phyloP scores from a whole-genome alignment of 345 rosid species.

The Dipteronia dyeriana region DNA sequence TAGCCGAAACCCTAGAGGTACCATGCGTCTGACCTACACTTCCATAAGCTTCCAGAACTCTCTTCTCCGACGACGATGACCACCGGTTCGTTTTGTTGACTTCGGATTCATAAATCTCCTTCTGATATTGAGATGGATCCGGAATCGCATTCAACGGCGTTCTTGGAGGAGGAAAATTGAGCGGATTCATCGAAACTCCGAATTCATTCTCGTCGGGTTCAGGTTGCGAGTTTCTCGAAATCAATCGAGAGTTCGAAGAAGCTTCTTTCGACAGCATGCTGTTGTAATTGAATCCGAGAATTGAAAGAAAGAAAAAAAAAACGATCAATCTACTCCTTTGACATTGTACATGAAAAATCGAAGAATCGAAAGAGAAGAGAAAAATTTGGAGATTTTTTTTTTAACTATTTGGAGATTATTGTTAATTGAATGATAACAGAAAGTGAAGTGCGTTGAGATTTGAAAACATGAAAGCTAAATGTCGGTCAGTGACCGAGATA shows the following conservation, averaged over 20 bases:
- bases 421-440: neutral
- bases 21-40: conserved; percentile 25
- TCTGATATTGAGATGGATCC: conserved; percentile 64
- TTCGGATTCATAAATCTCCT: conserved; percentile 15
- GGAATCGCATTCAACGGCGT: conserved; percentile 74
- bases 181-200: conserved; percentile 34
- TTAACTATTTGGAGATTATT: too few relatives aligned
- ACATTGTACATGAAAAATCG: neutral
- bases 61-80: conserved; percentile 24
- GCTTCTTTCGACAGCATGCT: conserved; percentile 14
- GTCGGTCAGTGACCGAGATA: neutral
- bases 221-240: conserved; percentile 26
- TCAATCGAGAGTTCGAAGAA: conserved; percentile 30
- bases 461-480: conserved; percentile 12
- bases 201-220: conserved; percentile 71
- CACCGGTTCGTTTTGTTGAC: neutral
- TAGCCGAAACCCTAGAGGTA: conserved; percentile 47
- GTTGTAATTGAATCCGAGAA: neutral
- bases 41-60: conserved; percentile 22
- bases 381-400: neutral
- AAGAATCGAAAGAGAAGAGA: neutral
- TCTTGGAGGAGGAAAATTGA: conserved; percentile 63
- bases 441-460: conserved; percentile 10
- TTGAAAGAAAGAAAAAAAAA: neutral
- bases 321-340: neutral